phyloP scores from a whole-genome alignment of 163 green algal genomes.

The Volvox carteri region DNA sequence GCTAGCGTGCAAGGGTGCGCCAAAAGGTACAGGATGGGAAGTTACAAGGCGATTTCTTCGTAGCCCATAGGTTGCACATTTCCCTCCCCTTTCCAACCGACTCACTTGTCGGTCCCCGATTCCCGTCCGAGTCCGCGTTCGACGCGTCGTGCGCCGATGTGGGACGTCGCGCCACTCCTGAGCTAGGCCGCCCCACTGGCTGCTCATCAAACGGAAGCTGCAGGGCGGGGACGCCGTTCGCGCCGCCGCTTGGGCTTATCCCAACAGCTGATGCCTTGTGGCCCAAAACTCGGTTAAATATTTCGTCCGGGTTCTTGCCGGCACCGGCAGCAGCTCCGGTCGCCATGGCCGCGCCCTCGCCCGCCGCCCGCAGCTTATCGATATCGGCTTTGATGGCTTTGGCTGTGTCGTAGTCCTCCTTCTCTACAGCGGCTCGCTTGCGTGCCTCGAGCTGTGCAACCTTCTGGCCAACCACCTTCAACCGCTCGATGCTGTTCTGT shows the following conservation, averaged over 20 bases:
- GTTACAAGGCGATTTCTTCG: no score
- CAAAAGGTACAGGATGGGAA: no score
- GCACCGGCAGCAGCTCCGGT: not conserved
- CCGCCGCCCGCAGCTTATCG: constrained; percentile 81
- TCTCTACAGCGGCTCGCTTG: constrained; percentile 89
- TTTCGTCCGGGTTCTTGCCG: constrained; percentile 69
- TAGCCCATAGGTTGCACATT: no score
- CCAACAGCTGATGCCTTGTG: not conserved
- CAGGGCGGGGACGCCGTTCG: not conserved
- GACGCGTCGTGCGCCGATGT: not conserved
- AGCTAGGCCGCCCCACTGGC: constrained; percentile 39
- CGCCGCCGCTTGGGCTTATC: not conserved
- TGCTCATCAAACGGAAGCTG: constrained; percentile 58
- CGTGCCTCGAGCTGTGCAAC: constrained; percentile 88
- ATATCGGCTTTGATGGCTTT: constrained; percentile 94
- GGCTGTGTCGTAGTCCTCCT: constrained; percentile 95
- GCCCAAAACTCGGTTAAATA: constrained; percentile 72
- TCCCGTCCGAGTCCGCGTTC: not conserved
- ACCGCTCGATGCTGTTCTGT: constrained; percentile 86
- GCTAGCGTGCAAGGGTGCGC: no score
- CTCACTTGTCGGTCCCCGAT: constrained; percentile 37
- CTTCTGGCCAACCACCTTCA: constrained; percentile 84
- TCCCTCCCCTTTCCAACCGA: no score
- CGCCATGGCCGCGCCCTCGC: constrained; percentile 67
- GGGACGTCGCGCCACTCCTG: not conserved